Evolutionary conservation across 2,329 filamentous ascomycete genomes (phyloP).

Genomic region (Fusarium udum): DNA sequence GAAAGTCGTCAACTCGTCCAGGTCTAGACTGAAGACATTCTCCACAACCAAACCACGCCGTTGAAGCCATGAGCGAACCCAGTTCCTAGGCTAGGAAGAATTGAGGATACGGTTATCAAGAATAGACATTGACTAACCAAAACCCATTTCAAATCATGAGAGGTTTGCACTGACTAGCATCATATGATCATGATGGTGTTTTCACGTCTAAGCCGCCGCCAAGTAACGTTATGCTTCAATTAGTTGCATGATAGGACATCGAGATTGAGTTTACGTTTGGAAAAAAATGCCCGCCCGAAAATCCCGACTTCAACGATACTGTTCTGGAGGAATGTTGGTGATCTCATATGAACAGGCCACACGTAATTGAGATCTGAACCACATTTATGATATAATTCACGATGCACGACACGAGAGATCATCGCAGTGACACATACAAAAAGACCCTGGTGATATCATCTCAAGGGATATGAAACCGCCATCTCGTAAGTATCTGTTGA

Average conservation of each 20-base stretch:
- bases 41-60: constrained; percentile 12
- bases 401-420: constrained; percentile 9
- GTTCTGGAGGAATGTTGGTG: background rate
- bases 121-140: constrained; percentile 18
- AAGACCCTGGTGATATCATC: constrained; percentile 32
- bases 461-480: constrained; percentile 29
- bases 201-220: background rate
- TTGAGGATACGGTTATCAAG: constrained; percentile 1
- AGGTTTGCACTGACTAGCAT: background rate
- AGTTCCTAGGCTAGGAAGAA: constrained; percentile 1
- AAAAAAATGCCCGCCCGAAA: background rate
- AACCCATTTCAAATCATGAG: constrained; percentile 4
- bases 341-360: constrained; percentile 2
- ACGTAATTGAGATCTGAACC: constrained; percentile 3
- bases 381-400: constrained; percentile 35
- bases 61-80: constrained; percentile 5
- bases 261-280: background rate
- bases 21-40: constrained; percentile 6
- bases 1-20: background rate
- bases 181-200: constrained; percentile 8
- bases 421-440: constrained; percentile 5
- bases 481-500: constrained; percentile 19
- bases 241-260: background rate
- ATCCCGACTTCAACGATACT: background rate
- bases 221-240: constrained; percentile 15